A percentile compares a stretch with the other conserved stretches of the same genome.
These are phyloP conservation scores for Tolypocladium ovalisporum DNA, from an alignment of 2,329 filamentous ascomycete species.

Conservation along the genomic window DNA sequence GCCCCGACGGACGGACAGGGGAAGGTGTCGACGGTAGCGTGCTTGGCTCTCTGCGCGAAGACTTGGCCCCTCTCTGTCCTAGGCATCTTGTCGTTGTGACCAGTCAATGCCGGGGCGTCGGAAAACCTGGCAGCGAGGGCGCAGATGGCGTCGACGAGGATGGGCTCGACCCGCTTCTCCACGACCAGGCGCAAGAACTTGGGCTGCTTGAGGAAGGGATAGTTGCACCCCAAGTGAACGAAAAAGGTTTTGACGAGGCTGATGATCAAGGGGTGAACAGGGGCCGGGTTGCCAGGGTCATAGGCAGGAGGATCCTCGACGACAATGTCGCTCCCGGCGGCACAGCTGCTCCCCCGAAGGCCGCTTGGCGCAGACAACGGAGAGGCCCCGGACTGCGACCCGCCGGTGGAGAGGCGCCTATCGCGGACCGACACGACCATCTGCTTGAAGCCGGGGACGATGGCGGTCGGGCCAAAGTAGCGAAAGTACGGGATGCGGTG, in stretches of 20 bases:
- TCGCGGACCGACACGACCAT: conserved; percentile 74
- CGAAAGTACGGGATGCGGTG: conserved; percentile 77
- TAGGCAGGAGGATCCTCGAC: conserved; percentile 59
- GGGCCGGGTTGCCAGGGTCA: conserved; percentile 57
- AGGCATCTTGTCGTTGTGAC: conserved; percentile 34
- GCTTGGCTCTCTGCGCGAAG: conserved; percentile 73
- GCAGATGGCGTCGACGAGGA: conserved; percentile 79
- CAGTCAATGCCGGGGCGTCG: conserved; percentile 38
- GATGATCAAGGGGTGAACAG: conserved; percentile 65
- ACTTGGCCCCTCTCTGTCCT: conserved; percentile 62
- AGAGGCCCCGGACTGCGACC: conserved; percentile 45
- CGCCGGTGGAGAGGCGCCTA: conserved; percentile 45
- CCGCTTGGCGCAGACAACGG: conserved; percentile 30
- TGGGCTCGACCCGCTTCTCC: conserved; percentile 72
- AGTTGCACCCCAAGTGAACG: conserved; percentile 70
- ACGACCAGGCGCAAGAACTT: conserved; percentile 66
- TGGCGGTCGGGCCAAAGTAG: conserved; percentile 84
- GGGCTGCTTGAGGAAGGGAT: conserved; percentile 66
- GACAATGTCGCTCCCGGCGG: conserved; percentile 29
- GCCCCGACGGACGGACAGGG: conserved; percentile 73
- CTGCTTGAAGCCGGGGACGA: conserved; percentile 85
- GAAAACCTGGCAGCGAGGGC: conserved; percentile 75
- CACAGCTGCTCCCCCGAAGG: conserved; percentile 26
- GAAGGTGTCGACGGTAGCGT: conserved; percentile 73
- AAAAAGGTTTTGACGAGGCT: conserved; percentile 76